phyloP scores from a whole-genome alignment of 179 eudicot species.

The Gypsophila paniculata region DNA sequence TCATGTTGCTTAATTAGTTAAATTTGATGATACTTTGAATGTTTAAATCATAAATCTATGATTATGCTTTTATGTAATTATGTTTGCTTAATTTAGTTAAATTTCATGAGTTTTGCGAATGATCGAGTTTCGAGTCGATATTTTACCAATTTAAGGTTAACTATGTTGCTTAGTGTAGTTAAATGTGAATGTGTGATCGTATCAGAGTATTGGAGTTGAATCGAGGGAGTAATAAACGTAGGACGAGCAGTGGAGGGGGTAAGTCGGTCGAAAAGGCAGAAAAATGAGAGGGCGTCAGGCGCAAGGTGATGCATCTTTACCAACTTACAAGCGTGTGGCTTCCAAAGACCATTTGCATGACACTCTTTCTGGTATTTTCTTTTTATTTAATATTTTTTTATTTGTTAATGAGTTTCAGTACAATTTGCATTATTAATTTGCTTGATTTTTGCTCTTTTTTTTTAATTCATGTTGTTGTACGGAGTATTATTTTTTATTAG shows the following conservation, averaged over 20 bases:
- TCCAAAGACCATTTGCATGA: constrained; percentile 45
- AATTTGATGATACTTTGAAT: background rate
- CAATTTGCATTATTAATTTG: background rate
- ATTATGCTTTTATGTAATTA: too few relatives aligned
- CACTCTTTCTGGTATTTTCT: background rate
- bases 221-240: background rate
- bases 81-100: too few relatives aligned
- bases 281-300: constrained; percentile 56
- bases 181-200: background rate
- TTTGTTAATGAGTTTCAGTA: background rate
- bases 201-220: background rate
- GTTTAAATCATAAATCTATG: too few relatives aligned
- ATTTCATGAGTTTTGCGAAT: too few relatives aligned
- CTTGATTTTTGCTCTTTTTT: background rate
- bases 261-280: constrained; percentile 10
- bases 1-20: background rate
- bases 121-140: too few relatives aligned
- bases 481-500: background rate
- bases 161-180: too few relatives aligned
- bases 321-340: constrained; percentile 53
- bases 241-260: background rate
- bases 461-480: background rate
- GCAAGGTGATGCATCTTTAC: constrained; percentile 32
- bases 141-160: too few relatives aligned
- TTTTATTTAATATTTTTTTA: background rate